These are phyloP conservation scores for Clathrus columnatus DNA, from an alignment of 768 basidiomycete species.

Conservation along the genomic window DNA sequence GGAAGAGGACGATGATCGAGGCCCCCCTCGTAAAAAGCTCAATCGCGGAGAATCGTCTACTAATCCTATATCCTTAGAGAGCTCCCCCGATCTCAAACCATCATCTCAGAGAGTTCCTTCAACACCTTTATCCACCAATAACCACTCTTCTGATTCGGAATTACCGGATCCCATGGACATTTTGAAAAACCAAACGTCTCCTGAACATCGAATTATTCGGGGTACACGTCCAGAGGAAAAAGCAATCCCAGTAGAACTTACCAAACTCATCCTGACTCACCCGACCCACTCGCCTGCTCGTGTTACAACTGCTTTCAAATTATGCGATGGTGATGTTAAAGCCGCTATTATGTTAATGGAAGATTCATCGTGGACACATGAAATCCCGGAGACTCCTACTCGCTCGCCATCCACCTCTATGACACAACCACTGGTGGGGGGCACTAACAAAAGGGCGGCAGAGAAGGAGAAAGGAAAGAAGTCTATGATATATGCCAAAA, in stretches of 20 bases:
- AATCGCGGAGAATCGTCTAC: conserved; percentile 43
- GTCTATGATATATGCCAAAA: conserved; percentile 75
- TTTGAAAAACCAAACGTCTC: conserved; percentile 29
- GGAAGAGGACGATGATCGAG: conserved; percentile 40
- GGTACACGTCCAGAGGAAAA: conserved; percentile 25
- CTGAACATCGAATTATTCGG: conserved; percentile 48
- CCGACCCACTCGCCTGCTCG: conserved; percentile 15
- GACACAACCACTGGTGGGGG: conserved; percentile 23
- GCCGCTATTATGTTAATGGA: conserved; percentile 8
- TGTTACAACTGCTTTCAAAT: conserved; percentile 4
- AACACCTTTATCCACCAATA: conserved; percentile 35
- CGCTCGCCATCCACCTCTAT: not conserved
- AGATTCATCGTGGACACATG: conserved; percentile 6
- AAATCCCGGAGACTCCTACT: not conserved
- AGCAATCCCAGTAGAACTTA: conserved; percentile 6
- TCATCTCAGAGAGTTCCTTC: conserved; percentile 36
- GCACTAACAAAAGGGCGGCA: conserved; percentile 53
- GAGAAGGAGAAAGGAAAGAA: conserved; percentile 69
- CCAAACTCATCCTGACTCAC: conserved; percentile 28
- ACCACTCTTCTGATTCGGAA: conserved; percentile 57
- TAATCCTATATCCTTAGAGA: conserved; percentile 14
- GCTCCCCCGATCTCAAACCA: conserved; percentile 47
- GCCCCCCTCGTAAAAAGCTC: conserved; percentile 63
- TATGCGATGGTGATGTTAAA: conserved; percentile 7
- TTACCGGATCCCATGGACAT: conserved; percentile 39